A percentile compares a stretch with the other conserved stretches of the same genome.
These are phyloP conservation scores for Solanum neorickii DNA, from an alignment of 257 asterid genomes.

Conservation along the genomic window DNA sequence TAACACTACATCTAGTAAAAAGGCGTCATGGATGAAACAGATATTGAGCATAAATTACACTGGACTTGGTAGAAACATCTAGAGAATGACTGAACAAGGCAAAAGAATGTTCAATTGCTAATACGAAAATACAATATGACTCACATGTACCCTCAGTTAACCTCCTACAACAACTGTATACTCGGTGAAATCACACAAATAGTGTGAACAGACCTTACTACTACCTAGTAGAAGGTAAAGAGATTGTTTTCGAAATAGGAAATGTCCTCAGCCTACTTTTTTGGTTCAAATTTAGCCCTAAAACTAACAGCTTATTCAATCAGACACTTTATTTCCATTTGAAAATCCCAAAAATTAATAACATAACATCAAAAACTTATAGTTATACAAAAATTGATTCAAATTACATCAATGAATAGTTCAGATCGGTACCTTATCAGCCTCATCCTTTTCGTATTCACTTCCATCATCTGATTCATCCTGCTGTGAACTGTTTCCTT, in stretches of 20 bases:
- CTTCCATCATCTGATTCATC: constrained; percentile 15
- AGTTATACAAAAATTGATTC: background rate
- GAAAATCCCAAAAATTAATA: background rate
- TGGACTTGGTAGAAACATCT: background rate
- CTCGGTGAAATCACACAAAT: background rate
- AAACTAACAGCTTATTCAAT: background rate
- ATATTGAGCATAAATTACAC: background rate
- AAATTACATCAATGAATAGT: background rate
- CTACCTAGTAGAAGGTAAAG: background rate
- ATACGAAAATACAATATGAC: background rate
- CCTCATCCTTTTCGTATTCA: constrained; percentile 14
- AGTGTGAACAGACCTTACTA: background rate
- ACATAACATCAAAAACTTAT: background rate
- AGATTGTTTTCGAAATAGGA: background rate
- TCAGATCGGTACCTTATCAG: constrained; percentile 28
- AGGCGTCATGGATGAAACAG: background rate
- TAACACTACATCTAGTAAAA: background rate
- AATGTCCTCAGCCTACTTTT: background rate
- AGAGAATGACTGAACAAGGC: background rate
- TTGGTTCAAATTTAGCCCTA: background rate
- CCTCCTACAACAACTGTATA: background rate
- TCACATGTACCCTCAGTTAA: background rate
- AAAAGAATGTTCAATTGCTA: background rate
- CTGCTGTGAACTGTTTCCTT: constrained; percentile 2
- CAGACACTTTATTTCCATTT: background rate